Base-by-base conservation (phyloP, 1,284 basidiomycete genomes). In the Bondarzewia mesenterica region DNA sequence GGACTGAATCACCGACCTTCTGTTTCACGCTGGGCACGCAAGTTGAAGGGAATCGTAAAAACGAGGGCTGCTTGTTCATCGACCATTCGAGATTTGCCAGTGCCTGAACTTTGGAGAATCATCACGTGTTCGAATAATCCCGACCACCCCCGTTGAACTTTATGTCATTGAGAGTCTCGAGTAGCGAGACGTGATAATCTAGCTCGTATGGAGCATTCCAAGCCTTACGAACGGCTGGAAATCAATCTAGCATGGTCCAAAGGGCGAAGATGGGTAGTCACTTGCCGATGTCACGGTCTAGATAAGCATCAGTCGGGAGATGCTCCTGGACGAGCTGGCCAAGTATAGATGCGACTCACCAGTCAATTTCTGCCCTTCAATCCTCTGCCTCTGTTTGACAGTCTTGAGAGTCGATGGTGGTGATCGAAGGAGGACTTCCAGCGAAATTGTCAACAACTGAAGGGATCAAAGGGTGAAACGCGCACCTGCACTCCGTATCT, bases 21-120 rank as follows among this genome's bases (percentile, higher is more conserved):
- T 12, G 12, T 32, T 32, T 43, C 23, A 12, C 1, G n/a, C 7
- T 12, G 7, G 15, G 21, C 7, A 15, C 42, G 41, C 14, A 43
- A 14, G 16, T 44, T 47, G 16, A 27, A 48, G 5, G 50, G 46
- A 7, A 48, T 35, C 6, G 41, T 51, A 16, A 51, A 48, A 5
- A 51, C 47, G 15, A 47, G 21, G 5, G 15, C 8, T 23, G 41
- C 46, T 8, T 16, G 20, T 22, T 51, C 46, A 18, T 51, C n/a
- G 20, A 48, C 41, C 46, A 44, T 44, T n/a, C 46, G 35, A 5
- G 46, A 48, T 39, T 48, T 51, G 4, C 46, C 50, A 25, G 32
- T 48, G 10, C 50, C 50, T 1, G 46, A 48, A 41, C 50, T 48
- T 38, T 51, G 46, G n/a, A 48, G 21, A 35, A 51, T 29, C 12